These are phyloP conservation scores for Tuber magnatum DNA, from an alignment of 495 filamentous ascomycete species.

Conservation along the genomic window DNA sequence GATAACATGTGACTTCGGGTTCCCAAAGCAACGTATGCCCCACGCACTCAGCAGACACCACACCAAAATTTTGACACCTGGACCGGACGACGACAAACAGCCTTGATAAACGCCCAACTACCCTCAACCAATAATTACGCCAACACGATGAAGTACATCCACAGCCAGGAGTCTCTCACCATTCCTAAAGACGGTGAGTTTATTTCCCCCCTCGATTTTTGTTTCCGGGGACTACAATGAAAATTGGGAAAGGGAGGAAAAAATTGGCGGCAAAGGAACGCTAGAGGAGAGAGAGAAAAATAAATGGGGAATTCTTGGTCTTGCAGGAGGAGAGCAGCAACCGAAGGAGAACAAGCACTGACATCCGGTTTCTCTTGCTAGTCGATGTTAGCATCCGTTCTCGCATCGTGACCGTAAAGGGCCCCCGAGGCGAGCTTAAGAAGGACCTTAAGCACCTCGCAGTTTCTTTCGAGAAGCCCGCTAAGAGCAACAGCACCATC, in stretches of 20 bases:
- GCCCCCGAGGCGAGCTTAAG: slow-evolving; percentile 84
- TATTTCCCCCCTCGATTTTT: slow-evolving; percentile 30
- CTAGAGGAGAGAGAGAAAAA: slow-evolving; percentile 13
- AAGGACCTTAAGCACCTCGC: slow-evolving; percentile 95
- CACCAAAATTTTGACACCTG: background rate
- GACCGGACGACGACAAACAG: background rate
- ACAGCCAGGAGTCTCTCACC: slow-evolving; percentile 85
- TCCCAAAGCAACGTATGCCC: background rate
- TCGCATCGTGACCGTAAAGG: slow-evolving; percentile 88
- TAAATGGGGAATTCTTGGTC: slow-evolving; percentile 28
- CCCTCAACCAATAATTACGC: slow-evolving; percentile 7
- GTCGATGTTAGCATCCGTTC: slow-evolving; percentile 97
- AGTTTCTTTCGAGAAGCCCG: slow-evolving; percentile 74
- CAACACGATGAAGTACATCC: slow-evolving; percentile 94
- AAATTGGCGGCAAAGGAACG: background rate
- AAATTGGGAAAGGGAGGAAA: slow-evolving; percentile 7
- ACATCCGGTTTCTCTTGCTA: slow-evolving; percentile 48
- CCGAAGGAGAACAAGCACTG: slow-evolving; percentile 36
- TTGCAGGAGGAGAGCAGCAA: slow-evolving; percentile 12
- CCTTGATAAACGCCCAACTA: background rate
- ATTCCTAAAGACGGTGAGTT: slow-evolving; percentile 94
- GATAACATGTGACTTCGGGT: background rate
- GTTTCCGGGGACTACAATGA: background rate
- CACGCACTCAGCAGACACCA: background rate
- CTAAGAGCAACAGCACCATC: slow-evolving; percentile 68